Conservation (phyloP, 1,139 yeast genomes). For the Pichia sp. region DNA sequence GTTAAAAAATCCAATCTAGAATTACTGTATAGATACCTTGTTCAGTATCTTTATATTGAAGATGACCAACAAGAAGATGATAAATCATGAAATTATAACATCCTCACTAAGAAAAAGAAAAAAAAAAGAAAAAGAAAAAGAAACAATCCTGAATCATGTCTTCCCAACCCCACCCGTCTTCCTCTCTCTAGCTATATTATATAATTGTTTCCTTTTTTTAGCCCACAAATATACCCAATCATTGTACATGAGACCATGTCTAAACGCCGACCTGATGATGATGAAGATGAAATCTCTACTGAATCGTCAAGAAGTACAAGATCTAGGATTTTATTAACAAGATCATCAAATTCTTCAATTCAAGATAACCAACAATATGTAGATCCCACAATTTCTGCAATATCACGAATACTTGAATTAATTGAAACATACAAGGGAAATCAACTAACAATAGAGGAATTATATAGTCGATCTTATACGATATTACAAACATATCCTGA, state of each 20-base stretch:
- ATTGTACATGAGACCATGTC: too few relatives aligned
- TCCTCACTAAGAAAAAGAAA: not conserved
- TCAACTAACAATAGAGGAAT: too few relatives aligned
- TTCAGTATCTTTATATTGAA: conserved; percentile 9
- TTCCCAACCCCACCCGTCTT: too few relatives aligned
- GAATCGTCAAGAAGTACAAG: not conserved
- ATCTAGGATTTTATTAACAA: not conserved
- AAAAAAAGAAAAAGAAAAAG: not conserved
- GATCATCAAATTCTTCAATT: not conserved
- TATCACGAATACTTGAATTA: conserved; percentile 3
- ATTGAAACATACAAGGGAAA: not conserved
- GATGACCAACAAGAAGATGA: not conserved
- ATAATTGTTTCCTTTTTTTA: too few relatives aligned
- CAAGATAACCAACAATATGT: not conserved
- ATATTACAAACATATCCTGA: conserved; percentile 2
- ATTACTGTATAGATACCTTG: conserved; percentile 9
- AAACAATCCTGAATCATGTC: too few relatives aligned
- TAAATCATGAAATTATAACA: too few relatives aligned
- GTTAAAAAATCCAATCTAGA: conserved; percentile 9
- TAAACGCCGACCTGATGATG: conserved; percentile 9
- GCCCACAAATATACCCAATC: too few relatives aligned
- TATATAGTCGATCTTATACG: not conserved
- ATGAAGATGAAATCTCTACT: not conserved
- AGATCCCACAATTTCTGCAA: not conserved
- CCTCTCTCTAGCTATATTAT: too few relatives aligned